phyloP scores from a whole-genome alignment of 148 eudicot genomes.

The Rhododendron simsii region DNA sequence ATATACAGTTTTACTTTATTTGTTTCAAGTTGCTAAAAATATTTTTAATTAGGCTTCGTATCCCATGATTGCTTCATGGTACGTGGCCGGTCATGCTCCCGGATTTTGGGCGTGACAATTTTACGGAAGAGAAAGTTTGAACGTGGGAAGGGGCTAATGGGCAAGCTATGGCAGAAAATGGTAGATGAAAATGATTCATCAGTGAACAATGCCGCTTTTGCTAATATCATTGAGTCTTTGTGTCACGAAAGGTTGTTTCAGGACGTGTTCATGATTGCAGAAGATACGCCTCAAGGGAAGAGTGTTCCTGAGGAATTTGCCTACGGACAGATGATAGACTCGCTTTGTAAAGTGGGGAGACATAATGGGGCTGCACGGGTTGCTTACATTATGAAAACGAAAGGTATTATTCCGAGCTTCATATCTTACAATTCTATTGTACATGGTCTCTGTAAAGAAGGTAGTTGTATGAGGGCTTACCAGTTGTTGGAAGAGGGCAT shows the following conservation, averaged over 20 bases:
- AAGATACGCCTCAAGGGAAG: slow-evolving; percentile 63
- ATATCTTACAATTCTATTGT: slow-evolving; percentile 66
- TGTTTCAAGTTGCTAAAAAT: too few relatives aligned
- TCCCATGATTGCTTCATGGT: too few relatives aligned
- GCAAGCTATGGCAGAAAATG: slow-evolving; percentile 57
- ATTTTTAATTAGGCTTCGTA: too few relatives aligned
- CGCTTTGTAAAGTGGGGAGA: slow-evolving; percentile 61
- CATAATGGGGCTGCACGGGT: slow-evolving; percentile 79
- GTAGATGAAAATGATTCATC: slow-evolving; percentile 20
- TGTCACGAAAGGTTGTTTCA: slow-evolving; percentile 58
- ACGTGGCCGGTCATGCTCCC: too few relatives aligned
- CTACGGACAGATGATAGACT: slow-evolving; percentile 50
- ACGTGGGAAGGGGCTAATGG: slow-evolving; percentile 34
- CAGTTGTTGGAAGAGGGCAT: slow-evolving; percentile 82
- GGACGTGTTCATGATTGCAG: slow-evolving; percentile 61
- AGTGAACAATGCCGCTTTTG: slow-evolving; percentile 66
- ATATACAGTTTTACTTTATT: too few relatives aligned
- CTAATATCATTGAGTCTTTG: slow-evolving; percentile 52
- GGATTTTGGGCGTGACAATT: not conserved
- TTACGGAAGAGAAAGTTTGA: slow-evolving; percentile 38
- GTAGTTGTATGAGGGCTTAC: slow-evolving; percentile 83
- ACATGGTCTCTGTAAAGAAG: slow-evolving; percentile 65
- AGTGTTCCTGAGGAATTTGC: slow-evolving; percentile 59
- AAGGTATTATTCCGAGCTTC: slow-evolving; percentile 55
- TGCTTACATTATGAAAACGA: slow-evolving; percentile 74